phyloP scores from a whole-genome alignment of 352 stramenopile genomes.

The Globisporangium okanoganense region DNA sequence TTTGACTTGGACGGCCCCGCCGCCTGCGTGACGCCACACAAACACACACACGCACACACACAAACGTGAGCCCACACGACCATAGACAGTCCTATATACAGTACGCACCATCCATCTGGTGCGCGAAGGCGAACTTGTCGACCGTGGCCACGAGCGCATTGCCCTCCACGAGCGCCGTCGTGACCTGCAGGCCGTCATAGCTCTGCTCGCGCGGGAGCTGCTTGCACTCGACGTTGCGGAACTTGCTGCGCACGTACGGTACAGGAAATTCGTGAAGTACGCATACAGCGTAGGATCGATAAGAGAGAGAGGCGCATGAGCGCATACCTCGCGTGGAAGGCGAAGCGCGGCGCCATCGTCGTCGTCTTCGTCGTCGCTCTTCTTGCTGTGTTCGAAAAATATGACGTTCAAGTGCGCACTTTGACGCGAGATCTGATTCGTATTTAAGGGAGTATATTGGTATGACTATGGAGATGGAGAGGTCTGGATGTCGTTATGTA shows the following conservation, averaged over 20 bases:
- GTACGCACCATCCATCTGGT: conserved; percentile 49
- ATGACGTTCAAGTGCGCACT: neutral
- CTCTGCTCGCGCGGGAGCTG: conserved; percentile 39
- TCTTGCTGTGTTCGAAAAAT: neutral
- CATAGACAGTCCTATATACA: neutral
- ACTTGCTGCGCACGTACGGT: conserved; percentile 42
- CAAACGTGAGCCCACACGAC: neutral
- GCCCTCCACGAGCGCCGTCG: conserved; percentile 34
- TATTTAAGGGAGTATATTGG: neutral
- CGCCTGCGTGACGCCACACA: conserved; percentile 17
- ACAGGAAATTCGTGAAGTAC: too few relatives aligned
- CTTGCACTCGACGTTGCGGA: conserved; percentile 74
- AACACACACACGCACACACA: neutral
- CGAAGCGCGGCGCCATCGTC: conserved; percentile 46
- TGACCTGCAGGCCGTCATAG: conserved; percentile 70
- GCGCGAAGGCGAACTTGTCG: conserved; percentile 55
- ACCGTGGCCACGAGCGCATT: conserved; percentile 38
- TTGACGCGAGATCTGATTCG: neutral
- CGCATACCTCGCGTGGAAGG: conserved; percentile 40
- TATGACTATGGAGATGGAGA: neutral
- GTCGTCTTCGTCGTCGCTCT: neutral
- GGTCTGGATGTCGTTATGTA: neutral
- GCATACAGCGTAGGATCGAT: too few relatives aligned
- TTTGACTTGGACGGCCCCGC: conserved; percentile 64
- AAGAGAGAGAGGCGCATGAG: neutral